Evolutionary conservation across 257 asterid species (phyloP), one percentile per base, ranked within the genome.

Genomic region (Primulina huaijiensis): DNA sequence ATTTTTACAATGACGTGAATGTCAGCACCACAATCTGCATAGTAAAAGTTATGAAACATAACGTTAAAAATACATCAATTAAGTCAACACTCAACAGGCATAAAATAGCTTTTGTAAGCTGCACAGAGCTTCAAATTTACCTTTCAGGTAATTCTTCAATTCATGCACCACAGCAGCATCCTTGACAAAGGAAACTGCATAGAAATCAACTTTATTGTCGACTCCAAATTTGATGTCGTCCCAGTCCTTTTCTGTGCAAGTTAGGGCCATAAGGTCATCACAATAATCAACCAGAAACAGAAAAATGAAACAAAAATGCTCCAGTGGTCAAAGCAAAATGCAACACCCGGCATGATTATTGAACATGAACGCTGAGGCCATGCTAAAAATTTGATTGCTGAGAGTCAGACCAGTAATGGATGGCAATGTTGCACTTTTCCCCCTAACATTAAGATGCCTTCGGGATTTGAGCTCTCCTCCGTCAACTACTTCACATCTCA

Each of bases 381-480:
- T 56, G 50, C 10, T n/a, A 38, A 27, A 29, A 57, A 67, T 56
- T 68, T 17, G 52, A 37, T 64, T 64, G 77, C 38, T 65, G 35
- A 74, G 57, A 16, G 60, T 65, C 88, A 80, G 67, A 92, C 98
- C 98, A 67, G 97, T 92, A 69, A 92, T 92, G 64, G 97, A 90
- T 64, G 97, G 96, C 71, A 92, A 95, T 64, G 97, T 92, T 8
- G 98, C 98, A 57, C 98, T 92, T 86, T 92, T 92, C 31, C 98
- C 98, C 60, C 96, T 86, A 71, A 92, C 98, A 83, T 92, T 92
- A 66, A 92, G 87, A 87, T 92, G 98, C 27, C 97, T 82, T 64
- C 98, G 89, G 60, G 98, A 92, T 87, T 92, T 90, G 63, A 92
- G 96, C 81, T 92, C 98, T 67, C 98, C 98, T 40, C 98, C 98